A percentile compares a stretch with the other conserved stretches of the same genome.
Conservation (phyloP, 1,284 basidiomycete genomes). For the Apiotrichum montevideense region DNA sequence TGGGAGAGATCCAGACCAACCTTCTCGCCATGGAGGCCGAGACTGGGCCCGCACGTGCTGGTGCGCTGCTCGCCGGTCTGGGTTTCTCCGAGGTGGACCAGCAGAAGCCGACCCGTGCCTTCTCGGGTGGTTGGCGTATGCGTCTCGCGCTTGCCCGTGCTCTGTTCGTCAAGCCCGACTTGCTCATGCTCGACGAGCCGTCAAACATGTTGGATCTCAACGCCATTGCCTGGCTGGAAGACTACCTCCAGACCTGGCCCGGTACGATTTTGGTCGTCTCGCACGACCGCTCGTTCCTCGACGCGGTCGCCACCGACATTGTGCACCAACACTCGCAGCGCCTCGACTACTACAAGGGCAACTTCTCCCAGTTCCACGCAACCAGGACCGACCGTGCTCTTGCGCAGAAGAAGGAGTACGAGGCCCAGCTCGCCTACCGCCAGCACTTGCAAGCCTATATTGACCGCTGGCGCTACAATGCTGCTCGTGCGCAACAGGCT, state of each 20-base stretch:
- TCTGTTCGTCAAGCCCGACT: conserved; percentile 80
- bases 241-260: conserved; percentile 94
- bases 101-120: conserved; percentile 69
- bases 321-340: conserved; percentile 93
- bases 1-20: conserved; percentile 88
- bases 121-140: conserved; percentile 99
- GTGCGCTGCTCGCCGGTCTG: conserved; percentile 80
- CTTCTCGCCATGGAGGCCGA: conserved; percentile 97
- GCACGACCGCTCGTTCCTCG: conserved; percentile 97
- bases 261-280: conserved; percentile 94
- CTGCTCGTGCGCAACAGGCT: conserved; percentile 85
- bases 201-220: conserved; percentile 75
- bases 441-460: conserved; percentile 93
- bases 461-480: conserved; percentile 92
- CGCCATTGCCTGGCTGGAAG: conserved; percentile 59
- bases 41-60: conserved; percentile 88
- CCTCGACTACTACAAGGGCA: conserved; percentile 82
- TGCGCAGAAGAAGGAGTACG: conserved; percentile 89
- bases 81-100: conserved; percentile 90
- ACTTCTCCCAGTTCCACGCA: conserved; percentile 98
- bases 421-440: conserved; percentile 89
- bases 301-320: conserved; percentile 92
- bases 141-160: conserved; percentile 93
- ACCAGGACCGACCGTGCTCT: conserved; percentile 92
- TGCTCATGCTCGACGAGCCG: conserved; percentile 88